Evolutionary conservation across 2,329 filamentous ascomycete genomes (phyloP).

Genomic region (Fonsecaea erecta): DNA sequence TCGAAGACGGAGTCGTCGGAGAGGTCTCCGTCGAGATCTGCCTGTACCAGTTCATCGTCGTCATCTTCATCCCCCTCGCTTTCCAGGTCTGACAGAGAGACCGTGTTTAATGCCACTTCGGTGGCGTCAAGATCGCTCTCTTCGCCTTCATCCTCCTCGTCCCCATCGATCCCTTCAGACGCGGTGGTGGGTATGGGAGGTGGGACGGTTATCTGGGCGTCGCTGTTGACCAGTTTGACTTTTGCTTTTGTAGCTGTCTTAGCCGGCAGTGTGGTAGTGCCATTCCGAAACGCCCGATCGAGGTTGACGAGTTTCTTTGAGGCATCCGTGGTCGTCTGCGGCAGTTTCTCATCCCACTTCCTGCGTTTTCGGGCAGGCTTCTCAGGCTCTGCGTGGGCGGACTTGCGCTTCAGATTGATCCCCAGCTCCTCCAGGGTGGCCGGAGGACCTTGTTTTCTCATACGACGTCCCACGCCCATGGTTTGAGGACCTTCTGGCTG

Average conservation of each 20-base stretch:
- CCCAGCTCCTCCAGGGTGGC: slow-evolving; percentile 74
- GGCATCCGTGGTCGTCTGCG: slow-evolving; percentile 42
- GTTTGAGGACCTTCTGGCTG: background rate
- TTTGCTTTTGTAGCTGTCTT: slow-evolving; percentile 43
- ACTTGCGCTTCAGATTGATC: slow-evolving; percentile 80
- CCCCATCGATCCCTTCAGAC: slow-evolving; percentile 46
- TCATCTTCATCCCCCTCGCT: slow-evolving; percentile 30
- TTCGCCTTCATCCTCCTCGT: slow-evolving; percentile 50
- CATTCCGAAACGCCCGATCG: slow-evolving; percentile 40
- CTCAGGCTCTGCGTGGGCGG: slow-evolving; percentile 67
- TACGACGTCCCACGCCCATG: slow-evolving; percentile 89
- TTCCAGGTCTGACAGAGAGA: slow-evolving; percentile 29
- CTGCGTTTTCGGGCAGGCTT: slow-evolving; percentile 68
- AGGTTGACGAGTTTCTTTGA: slow-evolving; percentile 50
- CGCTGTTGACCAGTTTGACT: slow-evolving; percentile 40
- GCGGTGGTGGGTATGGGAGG: slow-evolving; percentile 39
- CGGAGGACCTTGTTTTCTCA: slow-evolving; percentile 93
- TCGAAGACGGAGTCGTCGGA: slow-evolving; percentile 68
- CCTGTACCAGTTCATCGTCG: slow-evolving; percentile 38
- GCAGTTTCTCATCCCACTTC: slow-evolving; percentile 54
- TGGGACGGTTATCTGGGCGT: slow-evolving; percentile 37
- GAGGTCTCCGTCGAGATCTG: slow-evolving; percentile 46
- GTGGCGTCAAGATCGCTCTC: slow-evolving; percentile 48
- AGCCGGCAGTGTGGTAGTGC: slow-evolving; percentile 39
- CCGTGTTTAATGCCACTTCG: slow-evolving; percentile 55